Base-by-base conservation (phyloP, 2,329 filamentous ascomycete species). In the Neofusicoccum sp. region DNA sequence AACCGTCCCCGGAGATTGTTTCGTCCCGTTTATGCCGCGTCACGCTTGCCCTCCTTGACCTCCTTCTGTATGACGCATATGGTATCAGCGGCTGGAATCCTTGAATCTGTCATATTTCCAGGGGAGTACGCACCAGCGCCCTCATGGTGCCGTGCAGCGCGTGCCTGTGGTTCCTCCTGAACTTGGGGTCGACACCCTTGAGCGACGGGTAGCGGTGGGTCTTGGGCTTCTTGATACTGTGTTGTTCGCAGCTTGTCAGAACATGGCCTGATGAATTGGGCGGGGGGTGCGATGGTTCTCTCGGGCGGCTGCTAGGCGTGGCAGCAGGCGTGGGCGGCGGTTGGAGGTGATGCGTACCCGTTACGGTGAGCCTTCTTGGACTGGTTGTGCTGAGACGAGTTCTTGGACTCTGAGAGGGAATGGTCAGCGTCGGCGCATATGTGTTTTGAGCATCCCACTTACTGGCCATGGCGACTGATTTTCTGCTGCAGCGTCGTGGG, bases 141-240 rank as follows among this genome's bases (percentile, higher is more conserved):
- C 91, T 96, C 86, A 91, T 92, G 79, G 93, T 99, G 80, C 95
- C 95, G 86, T 98, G 95, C 68, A 98, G 92, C 81, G 95, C 95
- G 87, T 99, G 93, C 86, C 92, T 91, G 86, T 99, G 95, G 87
- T 99, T 99, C 84, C 95, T 89, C 82, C 95, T 89, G 87, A 99
- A 99, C 89, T 99, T 99, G 79, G 95, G 93, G 84, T 99, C 95
- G 80, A 91, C 95, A 75, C 95, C 95, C 80, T 97, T 97, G 76
- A 99, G 89, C 73, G 93, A 98, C 70, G 95, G 95, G 85, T 99
- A 99, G 85, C 95, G 88, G 82, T 93, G 88, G 78, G 95, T 98
- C 88, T 96, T 97, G 70, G 95, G 95, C 90, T 97, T 98, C 90
- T 98, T 98, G 88, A 99, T 99, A 84, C 93, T 97, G 79, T 48